These are phyloP conservation scores for Solanum ossicruentum DNA, from an alignment of 257 asterid genomes.

Conservation along the genomic window DNA sequence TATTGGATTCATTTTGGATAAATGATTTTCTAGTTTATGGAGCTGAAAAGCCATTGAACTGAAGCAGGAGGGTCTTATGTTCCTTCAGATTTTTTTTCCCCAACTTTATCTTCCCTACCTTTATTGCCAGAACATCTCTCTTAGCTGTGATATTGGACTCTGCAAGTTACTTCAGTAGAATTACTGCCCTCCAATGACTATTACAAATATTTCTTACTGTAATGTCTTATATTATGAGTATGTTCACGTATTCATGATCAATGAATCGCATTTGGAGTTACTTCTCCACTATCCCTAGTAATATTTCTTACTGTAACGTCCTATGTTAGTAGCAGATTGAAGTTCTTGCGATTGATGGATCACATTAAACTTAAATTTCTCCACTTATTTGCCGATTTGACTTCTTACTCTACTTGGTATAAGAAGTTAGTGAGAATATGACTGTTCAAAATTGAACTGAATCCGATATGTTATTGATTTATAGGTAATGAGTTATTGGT, in stretches of 20 bases:
- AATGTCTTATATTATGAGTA: background rate
- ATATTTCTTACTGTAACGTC: background rate
- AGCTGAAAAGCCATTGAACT: background rate
- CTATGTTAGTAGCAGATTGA: background rate
- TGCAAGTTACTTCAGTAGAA: background rate
- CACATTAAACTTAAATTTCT: background rate
- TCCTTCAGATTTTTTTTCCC: background rate
- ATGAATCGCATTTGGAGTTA: background rate
- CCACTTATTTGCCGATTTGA: background rate
- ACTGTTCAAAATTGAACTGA: no score
- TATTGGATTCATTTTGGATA: background rate
- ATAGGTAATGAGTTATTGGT: no score
- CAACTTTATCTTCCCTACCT: background rate
- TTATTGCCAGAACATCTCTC: background rate
- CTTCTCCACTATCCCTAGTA: background rate
- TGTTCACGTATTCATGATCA: background rate
- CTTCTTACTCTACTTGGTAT: background rate
- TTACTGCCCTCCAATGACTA: background rate
- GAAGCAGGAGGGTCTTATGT: background rate
- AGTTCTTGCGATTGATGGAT: background rate
- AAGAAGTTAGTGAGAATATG: background rate
- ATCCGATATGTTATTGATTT: no score
- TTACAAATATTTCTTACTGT: background rate
- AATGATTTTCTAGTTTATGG: background rate
- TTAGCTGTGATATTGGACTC: background rate